Conservation (phyloP, 148 eudicot species). For the Drosera capensis region DNA sequence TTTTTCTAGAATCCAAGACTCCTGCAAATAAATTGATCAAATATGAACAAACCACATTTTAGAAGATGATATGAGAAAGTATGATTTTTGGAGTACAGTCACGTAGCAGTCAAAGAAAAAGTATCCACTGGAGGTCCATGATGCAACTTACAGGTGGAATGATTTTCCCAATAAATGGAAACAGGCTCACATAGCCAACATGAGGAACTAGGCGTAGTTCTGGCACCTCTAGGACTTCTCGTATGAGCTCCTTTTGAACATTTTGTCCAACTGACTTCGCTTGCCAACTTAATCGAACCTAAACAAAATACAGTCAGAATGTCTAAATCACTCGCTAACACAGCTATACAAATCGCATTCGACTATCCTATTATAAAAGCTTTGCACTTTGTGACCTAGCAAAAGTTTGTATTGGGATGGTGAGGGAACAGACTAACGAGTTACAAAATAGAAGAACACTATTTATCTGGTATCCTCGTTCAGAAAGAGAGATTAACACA, state of each 20-base stretch:
- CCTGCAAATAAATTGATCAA: conserved; percentile 21
- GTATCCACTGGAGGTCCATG: neutral
- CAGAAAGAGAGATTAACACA: too few relatives aligned
- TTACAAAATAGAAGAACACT: too few relatives aligned
- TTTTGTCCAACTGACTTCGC: conserved; percentile 38
- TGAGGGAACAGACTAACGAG: too few relatives aligned
- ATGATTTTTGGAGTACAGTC: too few relatives aligned
- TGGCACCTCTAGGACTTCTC: conserved; percentile 67
- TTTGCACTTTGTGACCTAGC: too few relatives aligned
- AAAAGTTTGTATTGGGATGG: too few relatives aligned
- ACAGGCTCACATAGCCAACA: conserved; percentile 85
- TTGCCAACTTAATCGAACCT: conserved; percentile 70
- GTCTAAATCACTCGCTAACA: neutral
- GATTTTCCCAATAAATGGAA: conserved; percentile 72
- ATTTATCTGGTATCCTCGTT: too few relatives aligned
- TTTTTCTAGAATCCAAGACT: conserved; percentile 61
- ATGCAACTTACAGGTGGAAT: conserved; percentile 76
- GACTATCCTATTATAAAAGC: neutral
- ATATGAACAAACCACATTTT: neutral
- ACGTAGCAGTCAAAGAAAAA: too few relatives aligned
- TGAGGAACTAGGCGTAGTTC: conserved; percentile 77
- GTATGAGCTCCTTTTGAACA: conserved; percentile 55
- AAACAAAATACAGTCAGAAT: neutral
- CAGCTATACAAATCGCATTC: neutral
- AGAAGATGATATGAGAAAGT: too few relatives aligned